Percentiles rank a stretch among this genome's conserved stretches.
Conservation (phyloP, 83 land plant species). For the Larix sibirica region DNA sequence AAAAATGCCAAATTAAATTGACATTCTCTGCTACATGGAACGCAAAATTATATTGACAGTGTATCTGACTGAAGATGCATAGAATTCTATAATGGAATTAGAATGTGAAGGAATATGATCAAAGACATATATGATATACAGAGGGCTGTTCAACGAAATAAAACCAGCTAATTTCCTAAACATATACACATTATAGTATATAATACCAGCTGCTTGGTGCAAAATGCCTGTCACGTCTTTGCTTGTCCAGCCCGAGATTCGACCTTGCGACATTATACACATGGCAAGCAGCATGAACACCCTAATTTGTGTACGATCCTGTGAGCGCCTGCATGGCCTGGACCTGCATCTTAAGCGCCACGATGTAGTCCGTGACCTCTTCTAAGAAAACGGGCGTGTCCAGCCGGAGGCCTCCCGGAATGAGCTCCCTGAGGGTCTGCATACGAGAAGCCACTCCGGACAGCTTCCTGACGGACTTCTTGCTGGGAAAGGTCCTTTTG, state of each 20-base stretch:
- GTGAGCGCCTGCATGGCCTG: conserved; percentile 35
- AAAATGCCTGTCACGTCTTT: too few relatives aligned
- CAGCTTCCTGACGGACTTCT: background rate
- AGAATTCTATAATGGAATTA: too few relatives aligned
- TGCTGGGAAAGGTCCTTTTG: background rate
- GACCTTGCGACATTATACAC: background rate
- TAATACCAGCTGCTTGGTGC: too few relatives aligned
- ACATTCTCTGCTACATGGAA: too few relatives aligned
- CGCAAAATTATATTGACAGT: too few relatives aligned
- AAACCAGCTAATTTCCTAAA: too few relatives aligned
- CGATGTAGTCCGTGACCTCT: conserved; percentile 41
- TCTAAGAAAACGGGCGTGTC: conserved; percentile 29
- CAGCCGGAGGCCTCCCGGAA: conserved; percentile 44
- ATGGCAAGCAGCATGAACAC: background rate
- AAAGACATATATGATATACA: too few relatives aligned
- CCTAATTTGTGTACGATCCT: background rate
- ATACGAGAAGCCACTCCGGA: background rate
- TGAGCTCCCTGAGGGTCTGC: conserved; percentile 25
- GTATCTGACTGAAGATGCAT: too few relatives aligned
- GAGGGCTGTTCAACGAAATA: too few relatives aligned
- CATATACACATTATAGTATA: too few relatives aligned
- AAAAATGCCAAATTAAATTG: too few relatives aligned
- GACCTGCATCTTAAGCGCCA: conserved; percentile 51
- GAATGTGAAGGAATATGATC: too few relatives aligned
- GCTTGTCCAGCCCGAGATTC: background rate